Conservation (phyloP, 148 eudicot genomes). For the Polygonum maritimum region DNA sequence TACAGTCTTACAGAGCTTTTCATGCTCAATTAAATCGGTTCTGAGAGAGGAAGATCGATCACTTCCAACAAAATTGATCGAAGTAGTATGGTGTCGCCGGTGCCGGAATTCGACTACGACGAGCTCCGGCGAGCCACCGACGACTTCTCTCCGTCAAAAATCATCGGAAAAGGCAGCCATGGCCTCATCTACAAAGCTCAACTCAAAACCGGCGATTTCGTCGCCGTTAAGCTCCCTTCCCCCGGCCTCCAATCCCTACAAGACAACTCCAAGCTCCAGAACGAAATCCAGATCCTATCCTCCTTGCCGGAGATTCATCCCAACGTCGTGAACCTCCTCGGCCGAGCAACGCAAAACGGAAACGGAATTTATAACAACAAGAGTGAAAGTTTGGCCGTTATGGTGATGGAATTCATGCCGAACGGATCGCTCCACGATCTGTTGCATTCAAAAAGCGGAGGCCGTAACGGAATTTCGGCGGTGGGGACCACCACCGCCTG, state of each 20-base stretch:
- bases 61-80: not conserved
- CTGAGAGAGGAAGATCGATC: not conserved
- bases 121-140: constrained; percentile 57
- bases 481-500: constrained; percentile 23
- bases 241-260: constrained; percentile 37
- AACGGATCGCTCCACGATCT: constrained; percentile 54
- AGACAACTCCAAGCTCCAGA: constrained; percentile 60
- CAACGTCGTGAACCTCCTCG: constrained; percentile 32
- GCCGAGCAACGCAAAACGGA: constrained; percentile 12
- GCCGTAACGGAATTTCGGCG: constrained; percentile 11
- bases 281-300: constrained; percentile 41
- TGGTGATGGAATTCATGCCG: constrained; percentile 68
- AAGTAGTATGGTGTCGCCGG: not conserved
- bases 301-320: constrained; percentile 27
- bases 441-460: constrained; percentile 16
- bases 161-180: constrained; percentile 80
- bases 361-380: constrained; percentile 16
- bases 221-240: constrained; percentile 57
- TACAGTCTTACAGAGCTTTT: no score
- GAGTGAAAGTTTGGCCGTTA: constrained; percentile 7
- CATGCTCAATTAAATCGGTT: not conserved
- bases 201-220: constrained; percentile 32
- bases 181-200: constrained; percentile 65
- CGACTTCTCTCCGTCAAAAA: constrained; percentile 39
- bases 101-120: constrained; percentile 38